Evolutionary conservation across 805 yeast genomes (phyloP).

Genomic region (Candida corydali): DNA sequence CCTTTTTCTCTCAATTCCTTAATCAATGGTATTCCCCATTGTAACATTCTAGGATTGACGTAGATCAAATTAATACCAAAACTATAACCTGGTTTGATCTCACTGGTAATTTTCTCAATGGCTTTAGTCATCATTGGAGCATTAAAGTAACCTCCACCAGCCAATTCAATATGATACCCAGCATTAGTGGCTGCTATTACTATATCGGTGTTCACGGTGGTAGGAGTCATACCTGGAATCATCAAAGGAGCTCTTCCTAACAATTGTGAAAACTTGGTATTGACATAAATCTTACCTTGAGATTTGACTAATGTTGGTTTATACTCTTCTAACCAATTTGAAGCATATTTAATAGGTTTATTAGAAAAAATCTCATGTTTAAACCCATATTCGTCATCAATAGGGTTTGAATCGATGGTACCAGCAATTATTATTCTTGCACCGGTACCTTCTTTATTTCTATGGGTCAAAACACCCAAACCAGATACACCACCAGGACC

Average conservation of each 20-base stretch:
- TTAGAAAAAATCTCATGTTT: constrained; percentile 90
- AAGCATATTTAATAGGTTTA: constrained; percentile 69
- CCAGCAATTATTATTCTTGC: constrained; percentile 93
- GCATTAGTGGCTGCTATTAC: constrained; percentile 92
- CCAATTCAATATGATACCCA: constrained; percentile 96
- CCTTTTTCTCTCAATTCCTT: constrained; percentile 85
- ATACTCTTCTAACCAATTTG: constrained; percentile 86
- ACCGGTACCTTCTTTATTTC: constrained; percentile 99
- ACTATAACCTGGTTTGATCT: constrained; percentile 80
- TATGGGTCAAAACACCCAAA: constrained; percentile 90
- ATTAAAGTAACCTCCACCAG: constrained; percentile 97
- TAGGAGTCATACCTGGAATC: constrained; percentile 99
- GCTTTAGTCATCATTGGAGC: constrained; percentile 71
- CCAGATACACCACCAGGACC: constrained; percentile 99
- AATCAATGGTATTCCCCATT: constrained; percentile 98
- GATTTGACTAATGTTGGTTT: constrained; percentile 83
- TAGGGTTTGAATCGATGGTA: constrained; percentile 60
- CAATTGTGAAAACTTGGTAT: constrained; percentile 89
- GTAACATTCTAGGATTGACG: constrained; percentile 95
- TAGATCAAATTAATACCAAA: constrained; percentile 89
- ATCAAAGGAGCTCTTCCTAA: constrained; percentile 93
- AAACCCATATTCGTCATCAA: constrained; percentile 87
- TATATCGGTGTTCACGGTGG: constrained; percentile 91
- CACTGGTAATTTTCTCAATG: constrained; percentile 62
- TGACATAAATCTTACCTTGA: constrained; percentile 74